These are phyloP conservation scores for Ceratobasidium sp. DNA, from an alignment of 1,284 basidiomycete genomes.

Conservation along the genomic window DNA sequence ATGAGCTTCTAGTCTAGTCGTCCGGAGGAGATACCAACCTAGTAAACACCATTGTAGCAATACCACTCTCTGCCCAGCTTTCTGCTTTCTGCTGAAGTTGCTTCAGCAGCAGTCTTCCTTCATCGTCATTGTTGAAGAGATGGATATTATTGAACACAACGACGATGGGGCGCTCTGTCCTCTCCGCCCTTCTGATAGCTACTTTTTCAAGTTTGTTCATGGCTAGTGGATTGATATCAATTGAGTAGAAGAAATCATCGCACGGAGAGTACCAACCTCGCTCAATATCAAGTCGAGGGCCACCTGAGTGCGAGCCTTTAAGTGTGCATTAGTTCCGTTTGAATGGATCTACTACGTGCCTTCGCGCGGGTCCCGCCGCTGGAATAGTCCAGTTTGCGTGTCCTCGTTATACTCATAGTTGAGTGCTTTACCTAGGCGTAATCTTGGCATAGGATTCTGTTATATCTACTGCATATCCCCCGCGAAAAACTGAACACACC, in stretches of 20 bases:
- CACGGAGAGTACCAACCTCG: conserved; percentile 58
- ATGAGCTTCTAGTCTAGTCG: conserved; percentile 38
- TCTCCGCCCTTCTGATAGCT: conserved; percentile 65
- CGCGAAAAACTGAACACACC: conserved; percentile 27
- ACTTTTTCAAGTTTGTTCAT: conserved; percentile 88
- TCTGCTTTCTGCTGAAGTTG: conserved; percentile 87
- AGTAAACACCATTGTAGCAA: conserved; percentile 79
- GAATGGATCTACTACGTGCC: conserved; percentile 52
- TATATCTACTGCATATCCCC: conserved; percentile 8
- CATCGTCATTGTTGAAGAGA: conserved; percentile 80
- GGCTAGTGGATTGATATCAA: conserved; percentile 58
- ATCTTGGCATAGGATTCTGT: conserved; percentile 50
- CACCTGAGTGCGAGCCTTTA: conserved; percentile 57
- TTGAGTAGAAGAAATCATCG: not conserved
- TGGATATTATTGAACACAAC: conserved; percentile 79
- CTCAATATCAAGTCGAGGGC: conserved; percentile 84
- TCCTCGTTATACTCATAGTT: conserved; percentile 85
- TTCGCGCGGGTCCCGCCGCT: conserved; percentile 82
- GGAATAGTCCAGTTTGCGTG: conserved; percentile 67
- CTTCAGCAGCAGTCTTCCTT: conserved; percentile 75
- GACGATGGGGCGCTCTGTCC: conserved; percentile 68
- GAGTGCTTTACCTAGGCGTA: conserved; percentile 80
- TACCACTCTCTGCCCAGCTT: conserved; percentile 83
- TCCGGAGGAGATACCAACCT: conserved; percentile 60
- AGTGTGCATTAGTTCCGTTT: not conserved